A percentile compares a stretch with the other conserved stretches of the same genome.
These are phyloP conservation scores for Aspergillus sp. DNA, from an alignment of 2,329 filamentous ascomycete species.

Conservation along the genomic window DNA sequence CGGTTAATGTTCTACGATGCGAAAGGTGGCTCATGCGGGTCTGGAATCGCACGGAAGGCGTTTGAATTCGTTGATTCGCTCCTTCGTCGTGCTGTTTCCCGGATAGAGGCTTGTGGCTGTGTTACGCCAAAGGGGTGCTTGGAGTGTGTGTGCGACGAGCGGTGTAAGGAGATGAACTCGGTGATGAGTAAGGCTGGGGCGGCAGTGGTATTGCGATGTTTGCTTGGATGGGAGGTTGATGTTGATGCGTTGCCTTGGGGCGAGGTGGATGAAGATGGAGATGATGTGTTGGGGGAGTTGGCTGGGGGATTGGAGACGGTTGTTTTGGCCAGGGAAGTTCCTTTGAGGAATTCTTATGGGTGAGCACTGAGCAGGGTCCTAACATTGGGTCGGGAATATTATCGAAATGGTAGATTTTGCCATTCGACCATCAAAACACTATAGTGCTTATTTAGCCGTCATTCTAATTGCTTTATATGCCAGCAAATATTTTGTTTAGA, in stretches of 20 bases:
- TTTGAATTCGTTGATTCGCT: conserved; percentile 88
- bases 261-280: conserved; percentile 74
- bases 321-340: conserved; percentile 68
- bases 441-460: no score
- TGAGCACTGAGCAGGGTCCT: no score
- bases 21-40: conserved; percentile 80
- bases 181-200: conserved; percentile 93
- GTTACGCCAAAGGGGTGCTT: conserved; percentile 69
- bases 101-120: conserved; percentile 76
- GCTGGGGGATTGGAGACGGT: conserved; percentile 80
- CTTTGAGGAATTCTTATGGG: conserved; percentile 16
- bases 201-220: conserved; percentile 72
- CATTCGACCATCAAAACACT: no score
- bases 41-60: conserved; percentile 85
- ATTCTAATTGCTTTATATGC: no score
- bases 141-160: conserved; percentile 84
- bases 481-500: not conserved
- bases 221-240: conserved; percentile 77
- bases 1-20: conserved; percentile 92
- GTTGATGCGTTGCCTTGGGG: conserved; percentile 84
- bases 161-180: conserved; percentile 81
- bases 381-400: not conserved
- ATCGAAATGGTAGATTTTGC: no score
- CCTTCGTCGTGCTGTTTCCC: conserved; percentile 70
- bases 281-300: conserved; percentile 64